phyloP scores from a whole-genome alignment of 208 protist species.

The Trypanosoma caninum region DNA sequence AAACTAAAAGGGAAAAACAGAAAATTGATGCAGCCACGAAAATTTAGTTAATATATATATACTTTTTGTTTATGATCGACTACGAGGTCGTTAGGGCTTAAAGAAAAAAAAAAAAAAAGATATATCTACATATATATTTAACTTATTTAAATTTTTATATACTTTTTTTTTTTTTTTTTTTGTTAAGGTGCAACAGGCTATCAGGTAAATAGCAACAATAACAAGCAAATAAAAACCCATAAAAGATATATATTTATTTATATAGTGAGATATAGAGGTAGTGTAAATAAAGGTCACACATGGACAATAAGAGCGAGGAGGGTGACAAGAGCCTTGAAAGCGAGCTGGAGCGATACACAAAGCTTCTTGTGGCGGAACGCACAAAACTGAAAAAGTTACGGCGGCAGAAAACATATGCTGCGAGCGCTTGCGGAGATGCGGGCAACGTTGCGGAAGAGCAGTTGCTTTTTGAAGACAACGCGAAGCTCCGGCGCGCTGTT shows the following conservation, averaged over 20 bases:
- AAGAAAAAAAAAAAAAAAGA: not conserved
- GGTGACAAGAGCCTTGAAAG: not conserved
- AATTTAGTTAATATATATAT: too few relatives aligned
- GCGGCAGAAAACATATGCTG: too few relatives aligned
- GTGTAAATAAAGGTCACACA: not conserved
- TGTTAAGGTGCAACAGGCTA: too few relatives aligned
- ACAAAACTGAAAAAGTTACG: too few relatives aligned
- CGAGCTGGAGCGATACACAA: too few relatives aligned
- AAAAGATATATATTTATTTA: not conserved
- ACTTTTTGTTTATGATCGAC: not conserved
- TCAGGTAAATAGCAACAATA: too few relatives aligned
- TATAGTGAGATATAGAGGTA: not conserved
- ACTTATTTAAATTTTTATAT: too few relatives aligned
- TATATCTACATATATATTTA: not conserved
- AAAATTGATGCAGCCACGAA: too few relatives aligned
- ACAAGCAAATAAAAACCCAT: too few relatives aligned
- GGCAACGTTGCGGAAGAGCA: conserved; percentile 25
- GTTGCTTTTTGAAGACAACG: conserved; percentile 38
- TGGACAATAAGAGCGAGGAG: not conserved
- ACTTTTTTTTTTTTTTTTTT: too few relatives aligned
- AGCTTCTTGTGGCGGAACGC: too few relatives aligned
- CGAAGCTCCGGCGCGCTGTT: conserved; percentile 32
- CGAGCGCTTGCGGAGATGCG: not conserved
- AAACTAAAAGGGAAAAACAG: too few relatives aligned
- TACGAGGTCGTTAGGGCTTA: not conserved